These are phyloP conservation scores for Chrysanthemum makinoi DNA, from an alignment of 129 eudicot genomes.

Conservation along the genomic window DNA sequence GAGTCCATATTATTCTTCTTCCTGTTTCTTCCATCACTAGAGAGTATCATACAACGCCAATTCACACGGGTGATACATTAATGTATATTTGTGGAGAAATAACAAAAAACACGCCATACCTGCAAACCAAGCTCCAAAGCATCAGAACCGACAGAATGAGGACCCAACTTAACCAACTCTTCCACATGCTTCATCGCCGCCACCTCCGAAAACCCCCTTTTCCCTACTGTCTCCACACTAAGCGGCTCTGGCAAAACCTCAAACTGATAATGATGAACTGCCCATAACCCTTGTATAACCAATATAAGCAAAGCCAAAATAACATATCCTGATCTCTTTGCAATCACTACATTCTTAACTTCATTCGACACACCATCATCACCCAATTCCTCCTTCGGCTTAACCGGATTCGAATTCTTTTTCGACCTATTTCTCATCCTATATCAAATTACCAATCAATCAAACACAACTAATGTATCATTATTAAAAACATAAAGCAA, in stretches of 20 bases:
- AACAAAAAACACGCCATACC: slow-evolving; percentile 37
- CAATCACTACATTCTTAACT: slow-evolving; percentile 30
- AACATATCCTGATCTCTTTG: slow-evolving; percentile 62
- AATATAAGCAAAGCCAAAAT: slow-evolving; percentile 59
- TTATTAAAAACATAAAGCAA: slow-evolving; percentile 2
- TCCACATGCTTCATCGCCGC: slow-evolving; percentile 71
- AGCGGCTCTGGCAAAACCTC: slow-evolving; percentile 61
- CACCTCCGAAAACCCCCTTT: slow-evolving; percentile 85
- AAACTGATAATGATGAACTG: slow-evolving; percentile 75
- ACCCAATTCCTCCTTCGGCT: slow-evolving; percentile 25
- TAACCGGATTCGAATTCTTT: slow-evolving; percentile 25
- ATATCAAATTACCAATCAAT: neutral
- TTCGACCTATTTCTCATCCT: slow-evolving; percentile 61
- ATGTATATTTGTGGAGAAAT: neutral
- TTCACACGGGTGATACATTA: no score
- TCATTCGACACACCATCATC: slow-evolving; percentile 26
- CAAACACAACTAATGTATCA: slow-evolving; percentile 22
- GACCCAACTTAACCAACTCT: slow-evolving; percentile 74
- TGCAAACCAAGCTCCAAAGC: slow-evolving; percentile 68
- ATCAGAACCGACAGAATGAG: slow-evolving; percentile 88
- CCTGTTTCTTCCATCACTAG: no score
- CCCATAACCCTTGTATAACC: slow-evolving; percentile 60
- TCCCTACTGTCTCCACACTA: slow-evolving; percentile 62
- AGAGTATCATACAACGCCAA: no score
- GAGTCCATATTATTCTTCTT: no score